Evolutionary conservation across 148 eudicot species (phyloP).

Genomic region (Chenopodium suecicum): DNA sequence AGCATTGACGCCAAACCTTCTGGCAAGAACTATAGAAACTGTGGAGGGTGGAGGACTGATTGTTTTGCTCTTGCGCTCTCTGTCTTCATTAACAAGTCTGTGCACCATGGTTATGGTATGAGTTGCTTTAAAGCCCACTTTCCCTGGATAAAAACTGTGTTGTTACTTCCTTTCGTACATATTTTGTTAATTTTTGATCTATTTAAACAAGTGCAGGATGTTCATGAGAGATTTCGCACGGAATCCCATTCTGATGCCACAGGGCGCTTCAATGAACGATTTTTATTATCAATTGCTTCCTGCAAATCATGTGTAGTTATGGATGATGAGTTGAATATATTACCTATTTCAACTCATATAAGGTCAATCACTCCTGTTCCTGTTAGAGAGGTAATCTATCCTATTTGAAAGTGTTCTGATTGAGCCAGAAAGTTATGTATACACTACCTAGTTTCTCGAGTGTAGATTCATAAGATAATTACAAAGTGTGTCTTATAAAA

Average conservation of each 20-base stretch:
- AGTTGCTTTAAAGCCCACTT: neutral
- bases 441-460: neutral
- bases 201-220: conserved; percentile 57
- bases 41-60: conserved; percentile 97
- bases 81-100: conserved; percentile 85
- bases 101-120: conserved; percentile 97
- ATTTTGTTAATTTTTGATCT: conserved; percentile 9
- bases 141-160: neutral
- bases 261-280: conserved; percentile 94
- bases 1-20: conserved; percentile 92
- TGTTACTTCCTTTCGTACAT: conserved; percentile 7
- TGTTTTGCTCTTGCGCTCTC: conserved; percentile 70
- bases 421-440: neutral
- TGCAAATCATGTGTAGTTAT: conserved; percentile 83
- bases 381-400: conserved; percentile 58
- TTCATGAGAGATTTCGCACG: conserved; percentile 89
- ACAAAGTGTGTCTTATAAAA: neutral
- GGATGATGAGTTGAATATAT: conserved; percentile 91
- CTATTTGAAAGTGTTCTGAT: neutral
- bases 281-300: conserved; percentile 82
- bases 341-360: conserved; percentile 95
- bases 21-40: conserved; percentile 95
- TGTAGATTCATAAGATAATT: neutral
- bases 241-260: conserved; percentile 78
- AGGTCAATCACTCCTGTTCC: conserved; percentile 65